Base-by-base conservation (phyloP, 2,329 filamentous ascomycete species). In the Fusarium citri region DNA sequence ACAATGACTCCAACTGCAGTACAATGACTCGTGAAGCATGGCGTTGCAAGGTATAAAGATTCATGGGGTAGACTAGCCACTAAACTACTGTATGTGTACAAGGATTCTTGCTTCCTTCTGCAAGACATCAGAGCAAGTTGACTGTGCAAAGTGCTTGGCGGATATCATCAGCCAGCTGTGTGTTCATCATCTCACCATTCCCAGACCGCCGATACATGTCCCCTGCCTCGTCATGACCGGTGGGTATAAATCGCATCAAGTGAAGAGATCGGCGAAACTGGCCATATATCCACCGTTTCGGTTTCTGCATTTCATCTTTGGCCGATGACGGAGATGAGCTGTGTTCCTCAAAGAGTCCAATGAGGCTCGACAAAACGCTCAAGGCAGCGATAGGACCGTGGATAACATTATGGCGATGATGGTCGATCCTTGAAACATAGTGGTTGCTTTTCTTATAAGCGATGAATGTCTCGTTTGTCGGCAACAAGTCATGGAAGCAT, bases 401-500 rank as follows among this genome's bases (percentile, higher is more conserved):
- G 0, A 71, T 46, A 0, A 26, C 16, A 2, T 69, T 47, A 8
- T 72, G 68, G 0, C 68, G 55, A 22, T 26, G 47, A 26, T 72
- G 69, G 26, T 72, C 68, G 8, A 53, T 3, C 12, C 41, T 56
- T 1, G 61, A 69, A 1, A 61, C 56, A 18, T 61, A 59, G 1
- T 66, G 40, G 12, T 59, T 12, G 4, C 65, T 64, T 2, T 7
- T 23, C 6, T 41, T 40, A 3, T 63, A 69, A 1, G 15, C 12
- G 4, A 53, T 1, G 22, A 61, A 63, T 9, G n/a, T 18, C 10
- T 66, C 46, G 12, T 54, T 41, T 0, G 8, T 31, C 0, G 34
- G 8, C 2, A n/a, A 23, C 18, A 71, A 2, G 28, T 71, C 55
- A 15, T 71, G 68, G n/a, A 66, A 63, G 6, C 60, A 68, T 0